A percentile compares a stretch with the other conserved stretches of the same genome.
Evolutionary conservation across 805 yeast species (phyloP).

Genomic region (Myxozyma neglecta): DNA sequence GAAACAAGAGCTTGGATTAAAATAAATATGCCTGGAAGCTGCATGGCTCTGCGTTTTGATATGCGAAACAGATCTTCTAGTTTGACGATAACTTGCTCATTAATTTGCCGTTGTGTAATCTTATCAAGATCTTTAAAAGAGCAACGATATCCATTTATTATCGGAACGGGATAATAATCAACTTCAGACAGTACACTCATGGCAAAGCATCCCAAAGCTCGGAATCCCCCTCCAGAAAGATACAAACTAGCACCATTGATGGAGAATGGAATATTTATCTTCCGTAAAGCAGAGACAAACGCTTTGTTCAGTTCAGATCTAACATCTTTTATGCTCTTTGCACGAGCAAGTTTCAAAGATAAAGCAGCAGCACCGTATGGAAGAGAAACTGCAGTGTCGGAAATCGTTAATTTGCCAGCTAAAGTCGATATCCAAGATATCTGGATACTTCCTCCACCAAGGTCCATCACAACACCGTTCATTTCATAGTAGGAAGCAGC

Average conservation of each 20-base stretch:
- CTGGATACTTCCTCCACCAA: conserved; percentile 72
- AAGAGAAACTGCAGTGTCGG: conserved; percentile 55
- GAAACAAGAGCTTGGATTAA: conserved; percentile 55
- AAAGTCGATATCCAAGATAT: conserved; percentile 65
- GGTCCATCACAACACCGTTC: conserved; percentile 67
- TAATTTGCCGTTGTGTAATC: conserved; percentile 52
- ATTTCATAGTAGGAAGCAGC: conserved; percentile 69
- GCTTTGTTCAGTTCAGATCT: conserved; percentile 52
- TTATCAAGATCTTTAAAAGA: conserved; percentile 53
- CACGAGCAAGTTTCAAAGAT: conserved; percentile 54
- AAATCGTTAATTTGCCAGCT: conserved; percentile 56
- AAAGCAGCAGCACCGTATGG: conserved; percentile 77
- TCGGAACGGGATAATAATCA: conserved; percentile 64
- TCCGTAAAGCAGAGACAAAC: conserved; percentile 40
- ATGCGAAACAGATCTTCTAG: conserved; percentile 57
- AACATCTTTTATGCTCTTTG: background rate
- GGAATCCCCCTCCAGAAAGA: conserved; percentile 72
- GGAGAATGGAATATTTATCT: conserved; percentile 12
- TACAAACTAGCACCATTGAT: conserved; percentile 56
- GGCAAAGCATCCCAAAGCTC: conserved; percentile 63
- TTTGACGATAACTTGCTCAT: conserved; percentile 13
- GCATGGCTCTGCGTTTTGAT: conserved; percentile 63
- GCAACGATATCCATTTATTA: conserved; percentile 67
- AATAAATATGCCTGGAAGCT: conserved; percentile 68
- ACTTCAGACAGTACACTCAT: conserved; percentile 37